A percentile compares a stretch with the other conserved stretches of the same genome.
Evolutionary conservation across 345 rosid genomes (phyloP).

Genomic region (Nasturtium officinale): DNA sequence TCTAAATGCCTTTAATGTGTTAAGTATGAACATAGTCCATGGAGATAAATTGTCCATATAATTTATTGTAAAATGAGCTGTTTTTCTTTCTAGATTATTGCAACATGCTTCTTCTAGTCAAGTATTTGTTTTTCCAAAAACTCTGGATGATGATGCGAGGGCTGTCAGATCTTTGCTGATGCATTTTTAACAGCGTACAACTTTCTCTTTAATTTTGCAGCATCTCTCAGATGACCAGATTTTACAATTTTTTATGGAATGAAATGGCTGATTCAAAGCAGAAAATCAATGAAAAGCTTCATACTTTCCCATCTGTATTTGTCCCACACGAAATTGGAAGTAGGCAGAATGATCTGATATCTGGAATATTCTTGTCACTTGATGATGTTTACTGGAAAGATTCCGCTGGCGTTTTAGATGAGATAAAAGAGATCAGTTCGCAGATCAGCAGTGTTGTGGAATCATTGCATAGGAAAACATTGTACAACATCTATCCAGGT

Average conservation of each 20-base stretch:
- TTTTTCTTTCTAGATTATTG: constrained; percentile 2
- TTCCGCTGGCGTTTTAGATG: constrained; percentile 66
- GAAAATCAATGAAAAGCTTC: constrained; percentile 57
- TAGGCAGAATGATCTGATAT: constrained; percentile 52
- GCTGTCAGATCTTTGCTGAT: not conserved
- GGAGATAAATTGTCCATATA: constrained; percentile 15
- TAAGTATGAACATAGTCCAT: not conserved
- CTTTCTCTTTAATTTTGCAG: constrained; percentile 53
- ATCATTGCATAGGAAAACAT: constrained; percentile 53
- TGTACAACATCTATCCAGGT: constrained; percentile 75
- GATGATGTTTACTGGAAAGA: constrained; percentile 83
- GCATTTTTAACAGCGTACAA: constrained; percentile 24
- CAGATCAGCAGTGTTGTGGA: constrained; percentile 42
- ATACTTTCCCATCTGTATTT: constrained; percentile 61
- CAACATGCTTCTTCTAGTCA: constrained; percentile 21
- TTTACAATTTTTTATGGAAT: constrained; percentile 74
- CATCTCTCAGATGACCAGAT: constrained; percentile 69
- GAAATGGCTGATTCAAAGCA: constrained; percentile 59
- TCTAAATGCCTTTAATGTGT: constrained; percentile 12
- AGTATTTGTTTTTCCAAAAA: constrained; percentile 16
- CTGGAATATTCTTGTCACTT: constrained; percentile 66
- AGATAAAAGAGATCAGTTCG: constrained; percentile 51
- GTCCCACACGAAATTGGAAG: constrained; percentile 57
- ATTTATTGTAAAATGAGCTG: not conserved
- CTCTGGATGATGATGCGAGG: constrained; percentile 2